Conservation (phyloP, 441 rosid genomes). For the Francoa sonchifolia region DNA sequence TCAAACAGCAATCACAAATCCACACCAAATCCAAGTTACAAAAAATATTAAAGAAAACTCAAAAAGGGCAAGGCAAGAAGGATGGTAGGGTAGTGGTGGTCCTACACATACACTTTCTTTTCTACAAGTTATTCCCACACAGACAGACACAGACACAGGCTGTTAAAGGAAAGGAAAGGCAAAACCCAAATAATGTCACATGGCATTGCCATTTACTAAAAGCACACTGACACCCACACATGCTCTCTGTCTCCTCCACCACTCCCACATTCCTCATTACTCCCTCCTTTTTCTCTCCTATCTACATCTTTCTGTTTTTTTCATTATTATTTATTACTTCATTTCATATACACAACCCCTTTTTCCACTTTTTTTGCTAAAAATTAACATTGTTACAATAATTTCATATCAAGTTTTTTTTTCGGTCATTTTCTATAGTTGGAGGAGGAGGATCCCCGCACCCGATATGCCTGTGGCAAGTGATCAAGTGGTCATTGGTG, state of each 20-base stretch:
- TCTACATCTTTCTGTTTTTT: conserved; percentile 4
- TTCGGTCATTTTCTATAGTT: neutral
- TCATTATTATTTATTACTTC: neutral
- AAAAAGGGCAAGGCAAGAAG: too few relatives aligned
- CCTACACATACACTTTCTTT: too few relatives aligned
- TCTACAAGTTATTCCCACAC: too few relatives aligned
- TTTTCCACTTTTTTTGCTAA: conserved; percentile 3
- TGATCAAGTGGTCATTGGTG: conserved; percentile 70
- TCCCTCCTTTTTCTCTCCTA: conserved; percentile 4
- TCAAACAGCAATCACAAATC: too few relatives aligned
- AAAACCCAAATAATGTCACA: too few relatives aligned
- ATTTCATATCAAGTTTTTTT: conserved; percentile 9
- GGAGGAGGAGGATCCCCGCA: conserved; percentile 24
- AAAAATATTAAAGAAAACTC: too few relatives aligned
- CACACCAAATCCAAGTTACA: too few relatives aligned
- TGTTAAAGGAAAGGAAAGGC: too few relatives aligned
- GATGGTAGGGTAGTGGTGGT: too few relatives aligned
- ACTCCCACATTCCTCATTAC: conserved; percentile 11
- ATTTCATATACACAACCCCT: conserved; percentile 1
- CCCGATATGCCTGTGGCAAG: conserved; percentile 52
- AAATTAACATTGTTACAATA: neutral
- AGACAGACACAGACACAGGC: too few relatives aligned
- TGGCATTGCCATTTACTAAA: conserved; percentile 31
- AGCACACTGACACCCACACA: conserved; percentile 27
- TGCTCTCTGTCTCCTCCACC: conserved; percentile 25